Percentiles rank a stretch among this genome's conserved stretches.
Evolutionary conservation across 2,329 filamentous ascomycete genomes (phyloP).

Genomic region (Colletotrichum tropicale): DNA sequence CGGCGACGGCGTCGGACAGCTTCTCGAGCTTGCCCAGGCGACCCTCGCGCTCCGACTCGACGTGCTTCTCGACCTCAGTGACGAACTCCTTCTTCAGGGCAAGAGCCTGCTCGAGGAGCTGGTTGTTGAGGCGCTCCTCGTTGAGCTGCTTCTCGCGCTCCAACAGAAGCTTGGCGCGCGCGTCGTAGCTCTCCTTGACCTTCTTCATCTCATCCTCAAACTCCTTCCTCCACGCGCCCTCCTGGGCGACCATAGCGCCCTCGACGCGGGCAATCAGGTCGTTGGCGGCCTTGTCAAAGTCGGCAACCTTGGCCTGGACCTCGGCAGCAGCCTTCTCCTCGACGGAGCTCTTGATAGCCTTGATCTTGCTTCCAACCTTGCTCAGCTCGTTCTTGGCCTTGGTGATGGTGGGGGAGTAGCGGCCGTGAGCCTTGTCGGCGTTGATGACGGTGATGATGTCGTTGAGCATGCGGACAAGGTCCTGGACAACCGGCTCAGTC

Average conservation of each 20-base stretch:
- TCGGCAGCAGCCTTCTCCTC: constrained; percentile 76
- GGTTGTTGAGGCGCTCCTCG: constrained; percentile 83
- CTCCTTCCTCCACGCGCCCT: constrained; percentile 83
- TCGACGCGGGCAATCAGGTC: constrained; percentile 91
- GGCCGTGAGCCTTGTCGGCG: constrained; percentile 77
- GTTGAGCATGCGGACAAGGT: constrained; percentile 94
- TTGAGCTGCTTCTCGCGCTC: constrained; percentile 80
- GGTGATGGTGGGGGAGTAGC: constrained; percentile 77
- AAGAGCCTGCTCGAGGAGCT: constrained; percentile 89
- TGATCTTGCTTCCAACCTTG: constrained; percentile 80
- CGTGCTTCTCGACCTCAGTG: constrained; percentile 75
- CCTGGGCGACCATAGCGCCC: constrained; percentile 79
- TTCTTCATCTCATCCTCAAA: constrained; percentile 86
- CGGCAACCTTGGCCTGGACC: constrained; percentile 71
- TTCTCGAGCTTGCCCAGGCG: constrained; percentile 86
- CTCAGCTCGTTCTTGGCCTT: constrained; percentile 86
- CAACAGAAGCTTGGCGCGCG: constrained; percentile 79
- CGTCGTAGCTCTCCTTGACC: constrained; percentile 78
- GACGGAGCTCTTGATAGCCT: constrained; percentile 71
- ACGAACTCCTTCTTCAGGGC: constrained; percentile 86
- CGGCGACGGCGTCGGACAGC: constrained; percentile 76
- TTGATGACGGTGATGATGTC: constrained; percentile 94
- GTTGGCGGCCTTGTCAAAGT: constrained; percentile 86
- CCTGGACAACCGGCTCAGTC: constrained; percentile 86
- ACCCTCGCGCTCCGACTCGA: constrained; percentile 87